phyloP scores from a whole-genome alignment of 176 grass and related monocot genomes.

The Lolium multiflorum region DNA sequence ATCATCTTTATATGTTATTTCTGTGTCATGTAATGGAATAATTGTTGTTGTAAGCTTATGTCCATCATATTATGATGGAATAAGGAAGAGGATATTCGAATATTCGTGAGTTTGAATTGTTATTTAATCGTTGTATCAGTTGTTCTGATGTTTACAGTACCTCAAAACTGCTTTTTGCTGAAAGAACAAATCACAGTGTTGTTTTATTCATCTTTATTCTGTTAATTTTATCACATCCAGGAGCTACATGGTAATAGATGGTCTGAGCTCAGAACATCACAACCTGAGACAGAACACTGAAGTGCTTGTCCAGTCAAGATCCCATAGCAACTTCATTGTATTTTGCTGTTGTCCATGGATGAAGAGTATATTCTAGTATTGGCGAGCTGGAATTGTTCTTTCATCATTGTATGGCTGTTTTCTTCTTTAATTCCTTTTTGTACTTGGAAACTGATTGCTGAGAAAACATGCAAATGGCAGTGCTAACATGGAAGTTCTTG shows the following conservation, averaged over 20 bases:
- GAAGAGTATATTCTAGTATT: not conserved
- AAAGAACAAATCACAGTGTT: conserved; percentile 2
- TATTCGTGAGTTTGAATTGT: conserved; percentile 14
- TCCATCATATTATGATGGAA: conserved; percentile 42
- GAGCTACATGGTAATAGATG: not conserved
- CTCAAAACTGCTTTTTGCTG: not conserved
- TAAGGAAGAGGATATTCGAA: conserved; percentile 28
- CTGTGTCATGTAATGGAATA: conserved; percentile 32
- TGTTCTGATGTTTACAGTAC: not conserved
- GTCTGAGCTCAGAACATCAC: not conserved
- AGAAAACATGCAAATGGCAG: not conserved
- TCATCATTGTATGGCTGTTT: not conserved
- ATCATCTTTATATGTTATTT: conserved; percentile 34
- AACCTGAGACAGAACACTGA: not conserved
- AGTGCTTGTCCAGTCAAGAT: not conserved
- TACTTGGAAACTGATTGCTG: not conserved
- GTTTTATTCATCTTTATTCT: conserved; percentile 15
- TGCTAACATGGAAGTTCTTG: not conserved
- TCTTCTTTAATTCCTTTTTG: not conserved
- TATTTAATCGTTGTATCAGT: not conserved
- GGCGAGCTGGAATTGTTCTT: conserved; percentile 11
- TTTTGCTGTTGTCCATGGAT: not conserved
- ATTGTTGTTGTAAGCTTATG: conserved; percentile 20
- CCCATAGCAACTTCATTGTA: conserved; percentile 5
- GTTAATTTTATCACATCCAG: not conserved